Evolutionary conservation across 768 basidiomycete genomes (phyloP).

Genomic region (Flagelloscypha sp.): DNA sequence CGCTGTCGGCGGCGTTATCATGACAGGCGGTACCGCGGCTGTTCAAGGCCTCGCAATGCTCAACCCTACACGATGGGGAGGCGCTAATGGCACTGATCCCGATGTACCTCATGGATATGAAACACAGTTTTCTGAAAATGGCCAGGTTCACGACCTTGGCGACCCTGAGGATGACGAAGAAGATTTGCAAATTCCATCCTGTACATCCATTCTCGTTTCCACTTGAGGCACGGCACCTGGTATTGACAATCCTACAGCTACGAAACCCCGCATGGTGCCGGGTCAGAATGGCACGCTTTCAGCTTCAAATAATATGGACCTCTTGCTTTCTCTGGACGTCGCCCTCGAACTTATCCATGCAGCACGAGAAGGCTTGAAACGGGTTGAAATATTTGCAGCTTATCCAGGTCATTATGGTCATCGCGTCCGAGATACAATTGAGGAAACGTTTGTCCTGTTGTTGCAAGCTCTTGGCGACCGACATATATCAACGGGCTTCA

Average conservation of each 20-base stretch:
- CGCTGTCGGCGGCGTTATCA: slow-evolving; percentile 57
- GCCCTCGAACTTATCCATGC: slow-evolving; percentile 91
- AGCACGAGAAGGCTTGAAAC: slow-evolving; percentile 83
- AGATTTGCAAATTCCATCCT: too few species aligned
- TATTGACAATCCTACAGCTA: too few species aligned
- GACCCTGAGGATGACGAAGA: slow-evolving; percentile 35
- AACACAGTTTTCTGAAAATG: slow-evolving; percentile 29
- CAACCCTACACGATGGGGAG: slow-evolving; percentile 82
- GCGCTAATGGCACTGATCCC: slow-evolving; percentile 24
- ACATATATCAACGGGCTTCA: slow-evolving; percentile 78
- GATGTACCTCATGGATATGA: slow-evolving; percentile 24
- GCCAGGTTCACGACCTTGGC: slow-evolving; percentile 31
- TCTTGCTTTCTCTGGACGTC: slow-evolving; percentile 85
- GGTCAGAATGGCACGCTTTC: slow-evolving; percentile 11
- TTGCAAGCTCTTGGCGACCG: slow-evolving; percentile 67
- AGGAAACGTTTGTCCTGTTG: slow-evolving; percentile 86
- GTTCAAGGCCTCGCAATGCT: slow-evolving; percentile 84
- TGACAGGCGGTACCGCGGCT: slow-evolving; percentile 67
- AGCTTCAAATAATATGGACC: slow-evolving; percentile 56
- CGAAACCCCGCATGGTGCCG: background rate
- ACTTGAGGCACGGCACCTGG: too few species aligned
- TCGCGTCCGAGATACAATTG: slow-evolving; percentile 85
- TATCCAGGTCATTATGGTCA: slow-evolving; percentile 86
- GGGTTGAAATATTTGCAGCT: slow-evolving; percentile 80
- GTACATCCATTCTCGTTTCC: too few species aligned